A percentile compares a stretch with the other conserved stretches of the same genome.
phyloP scores from a whole-genome alignment of 768 basidiomycete genomes.

The Xerocomellus intermedius region DNA sequence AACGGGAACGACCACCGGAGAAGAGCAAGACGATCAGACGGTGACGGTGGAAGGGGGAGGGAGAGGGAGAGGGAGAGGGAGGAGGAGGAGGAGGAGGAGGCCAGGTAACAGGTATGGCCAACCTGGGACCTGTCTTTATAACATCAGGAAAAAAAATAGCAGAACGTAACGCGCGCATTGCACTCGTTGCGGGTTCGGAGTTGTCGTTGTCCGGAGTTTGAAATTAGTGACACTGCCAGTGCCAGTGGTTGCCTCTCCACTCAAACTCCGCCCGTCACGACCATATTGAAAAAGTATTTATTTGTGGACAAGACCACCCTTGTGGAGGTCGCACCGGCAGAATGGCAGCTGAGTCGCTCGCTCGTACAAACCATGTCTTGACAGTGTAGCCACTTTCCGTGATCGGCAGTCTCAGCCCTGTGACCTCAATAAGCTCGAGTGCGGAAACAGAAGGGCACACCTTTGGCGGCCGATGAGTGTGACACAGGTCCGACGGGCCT shows the following conservation, averaged over 20 bases:
- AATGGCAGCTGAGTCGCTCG: background rate
- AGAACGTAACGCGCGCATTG: constrained; percentile 18
- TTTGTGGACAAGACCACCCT: constrained; percentile 1
- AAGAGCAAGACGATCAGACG: background rate
- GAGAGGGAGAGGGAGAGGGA: background rate
- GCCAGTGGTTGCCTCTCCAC: background rate
- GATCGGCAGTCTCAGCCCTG: background rate
- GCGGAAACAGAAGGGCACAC: constrained; percentile 1
- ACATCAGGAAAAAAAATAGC: constrained; percentile 5
- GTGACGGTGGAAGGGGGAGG: background rate
- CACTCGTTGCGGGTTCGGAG: constrained; percentile 12
- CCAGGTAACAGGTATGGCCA: constrained; percentile 1
- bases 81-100: background rate
- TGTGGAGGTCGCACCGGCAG: background rate
- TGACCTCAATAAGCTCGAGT: background rate
- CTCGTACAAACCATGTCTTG: background rate
- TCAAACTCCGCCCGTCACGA: constrained; percentile 18
- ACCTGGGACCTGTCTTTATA: constrained; percentile 20
- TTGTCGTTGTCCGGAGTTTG: constrained; percentile 9
- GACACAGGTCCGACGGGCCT: constrained; percentile 7
- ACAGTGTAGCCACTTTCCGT: background rate
- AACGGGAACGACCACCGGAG: background rate
- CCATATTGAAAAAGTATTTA: background rate
- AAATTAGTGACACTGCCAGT: constrained; percentile 2
- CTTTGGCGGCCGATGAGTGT: constrained; percentile 5